Base-by-base conservation (phyloP, 805 yeast genomes). In the Hanseniaspora occidentalis region DNA sequence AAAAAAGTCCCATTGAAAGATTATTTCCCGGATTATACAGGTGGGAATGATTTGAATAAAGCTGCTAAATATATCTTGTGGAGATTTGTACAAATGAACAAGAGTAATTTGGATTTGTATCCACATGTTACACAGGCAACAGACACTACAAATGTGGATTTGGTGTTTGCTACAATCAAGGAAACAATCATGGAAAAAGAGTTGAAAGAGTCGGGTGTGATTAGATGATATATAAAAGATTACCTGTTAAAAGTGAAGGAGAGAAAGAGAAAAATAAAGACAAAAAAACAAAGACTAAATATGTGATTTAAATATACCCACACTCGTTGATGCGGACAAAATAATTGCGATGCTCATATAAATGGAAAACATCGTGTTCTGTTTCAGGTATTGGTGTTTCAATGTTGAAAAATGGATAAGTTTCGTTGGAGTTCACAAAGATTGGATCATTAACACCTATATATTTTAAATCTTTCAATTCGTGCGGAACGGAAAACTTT, bases 41-140 rank as follows among this genome's bases (percentile, higher is more conserved):
- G 96, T 26, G 95, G 95, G n/a, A 69, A 71, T 45, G 88, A 84
- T 55, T 81, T 85, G 41, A 80, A 81, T 52, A 85, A 84, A 56
- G 96, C 95, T 16, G 94, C 92, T 26, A 85, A 84, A 58, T 86
- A 85, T 52, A 84, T 88, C 43, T 69, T 86, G 34, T 84, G 95
- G 94, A 71, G 94, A 54, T 86, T 86, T 56, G 78, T 84, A 31
- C 85, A 81, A 57, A 75, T 84, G 37, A 88, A 86, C 56, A 69
- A 94, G 48, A 77, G 92, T 1, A 84, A 85, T 17, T 65, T 85
- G 46, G 81, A 79, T 45, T 73, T 88, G 25, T 83, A 82, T 52
- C 95, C 96, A 10, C 94, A 86, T 58, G 82, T 86, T 19, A 86
- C 96, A 3, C 95, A 86, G 60, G 96, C 96, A 0, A 86, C 95